These are phyloP conservation scores for Mycena galopus DNA, from an alignment of 768 basidiomycete species.

Conservation along the genomic window DNA sequence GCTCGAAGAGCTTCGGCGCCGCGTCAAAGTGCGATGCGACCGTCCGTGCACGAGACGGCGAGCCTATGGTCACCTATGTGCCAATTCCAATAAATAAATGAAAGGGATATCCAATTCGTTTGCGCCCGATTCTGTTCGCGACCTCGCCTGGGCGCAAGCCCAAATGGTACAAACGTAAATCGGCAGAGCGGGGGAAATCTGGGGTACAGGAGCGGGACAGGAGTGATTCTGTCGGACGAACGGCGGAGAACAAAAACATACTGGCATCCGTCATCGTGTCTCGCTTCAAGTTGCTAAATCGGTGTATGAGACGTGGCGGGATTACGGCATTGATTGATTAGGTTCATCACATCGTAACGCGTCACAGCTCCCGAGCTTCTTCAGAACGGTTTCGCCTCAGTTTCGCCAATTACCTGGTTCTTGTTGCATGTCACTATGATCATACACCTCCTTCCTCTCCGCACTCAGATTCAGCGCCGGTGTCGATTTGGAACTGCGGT, in stretches of 20 bases:
- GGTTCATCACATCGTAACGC: too few relatives aligned
- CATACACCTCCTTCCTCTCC: too few relatives aligned
- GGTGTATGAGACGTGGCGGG: too few relatives aligned
- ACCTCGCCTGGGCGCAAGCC: conserved; percentile 83
- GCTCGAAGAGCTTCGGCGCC: conserved; percentile 68
- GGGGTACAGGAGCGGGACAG: conserved; percentile 17
- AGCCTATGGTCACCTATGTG: conserved; percentile 75
- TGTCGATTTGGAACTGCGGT: too few relatives aligned
- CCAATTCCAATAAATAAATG: background rate
- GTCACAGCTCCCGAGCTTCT: too few relatives aligned
- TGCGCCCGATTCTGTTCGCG: conserved; percentile 80
- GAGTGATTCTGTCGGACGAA: conserved; percentile 10
- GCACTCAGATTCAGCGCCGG: too few relatives aligned
- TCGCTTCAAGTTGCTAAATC: too few relatives aligned
- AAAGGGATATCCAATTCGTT: background rate
- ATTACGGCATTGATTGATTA: too few relatives aligned
- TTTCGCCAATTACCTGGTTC: too few relatives aligned
- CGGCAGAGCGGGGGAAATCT: conserved; percentile 85
- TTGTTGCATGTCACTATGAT: too few relatives aligned
- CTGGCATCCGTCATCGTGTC: conserved; percentile 75
- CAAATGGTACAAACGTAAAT: conserved; percentile 84
- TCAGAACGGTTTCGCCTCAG: too few relatives aligned
- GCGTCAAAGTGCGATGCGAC: conserved; percentile 74
- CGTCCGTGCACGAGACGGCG: conserved; percentile 72
- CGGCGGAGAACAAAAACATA: conserved; percentile 42